Base-by-base conservation (phyloP, 1,139 yeast species). In the Chernovozyma sophiae-reginae region DNA sequence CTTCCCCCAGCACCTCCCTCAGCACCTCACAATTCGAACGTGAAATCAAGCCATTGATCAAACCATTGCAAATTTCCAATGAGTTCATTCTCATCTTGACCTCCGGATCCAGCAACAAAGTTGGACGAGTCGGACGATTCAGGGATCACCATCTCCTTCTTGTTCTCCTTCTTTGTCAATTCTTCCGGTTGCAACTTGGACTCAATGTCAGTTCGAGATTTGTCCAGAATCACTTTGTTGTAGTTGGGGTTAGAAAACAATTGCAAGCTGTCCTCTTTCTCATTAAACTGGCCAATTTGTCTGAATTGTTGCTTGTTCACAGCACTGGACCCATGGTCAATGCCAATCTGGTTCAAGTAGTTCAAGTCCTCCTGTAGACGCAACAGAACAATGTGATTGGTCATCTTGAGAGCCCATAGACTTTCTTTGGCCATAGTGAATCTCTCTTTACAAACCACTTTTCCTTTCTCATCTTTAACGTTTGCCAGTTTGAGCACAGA, bases 371-470 rank as follows among this genome's bases (percentile, higher is more conserved):
- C 72, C 37, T 64, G 55, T 36, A 77, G 56, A 37, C 79, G 58
- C 39, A 76, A 57, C 13, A 70, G 57, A 33, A 77, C 56, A 45
- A 77, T 68, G 41, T 74, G 74, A 46, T 76, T 77, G 36, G 78
- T 60, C 63, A 72, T 74, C 43, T 77, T 77, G 28, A 80, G 52
- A 1, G 79, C 80, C 86, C 86, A 80, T 22, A 77, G 53, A 49
- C 83, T 77, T 50, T 80, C 86, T 36, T 68, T 65, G 10, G 74
- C 77, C 86, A 80, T 80, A 33, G 66, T 69, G 49, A 73, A 74
- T 37, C 79, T 53, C 36, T 68, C 74, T 32, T 63, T 63, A 24
- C 58, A 51, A 5, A 67, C 48, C 11, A 71, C 50, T 38, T 57
- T 57, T 15, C 72, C 71, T 24, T 53, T 44, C 4, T 51, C 55